These are phyloP conservation scores for Calonectria naviculata DNA, from an alignment of 2,329 filamentous ascomycete species.

Conservation along the genomic window DNA sequence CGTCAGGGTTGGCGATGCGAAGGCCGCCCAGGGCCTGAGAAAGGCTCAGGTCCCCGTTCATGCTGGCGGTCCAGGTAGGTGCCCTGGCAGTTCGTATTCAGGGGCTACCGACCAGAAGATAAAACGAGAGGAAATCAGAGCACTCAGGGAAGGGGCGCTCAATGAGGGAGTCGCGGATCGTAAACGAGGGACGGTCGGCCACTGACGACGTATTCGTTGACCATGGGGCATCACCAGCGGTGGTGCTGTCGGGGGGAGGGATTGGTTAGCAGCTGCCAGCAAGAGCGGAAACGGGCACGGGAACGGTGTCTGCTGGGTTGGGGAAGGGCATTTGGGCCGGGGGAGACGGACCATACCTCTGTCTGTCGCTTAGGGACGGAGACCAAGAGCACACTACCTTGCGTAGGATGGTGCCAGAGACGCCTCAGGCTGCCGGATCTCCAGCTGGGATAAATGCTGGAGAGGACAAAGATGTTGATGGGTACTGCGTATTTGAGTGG, in stretches of 20 bases:
- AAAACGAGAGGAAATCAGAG: background rate
- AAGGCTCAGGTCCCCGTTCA: constrained; percentile 94
- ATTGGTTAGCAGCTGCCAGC: constrained; percentile 26
- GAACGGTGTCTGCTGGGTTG: constrained; percentile 6
- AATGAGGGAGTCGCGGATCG: constrained; percentile 33
- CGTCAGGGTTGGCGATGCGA: constrained; percentile 96
- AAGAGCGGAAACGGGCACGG: constrained; percentile 3
- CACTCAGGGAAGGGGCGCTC: constrained; percentile 32
- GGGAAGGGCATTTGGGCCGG: background rate
- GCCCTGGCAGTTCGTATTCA: constrained; percentile 37
- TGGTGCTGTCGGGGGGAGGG: constrained; percentile 26
- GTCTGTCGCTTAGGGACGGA: background rate
- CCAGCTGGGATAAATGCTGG: constrained; percentile 19
- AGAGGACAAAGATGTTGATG: constrained; percentile 11
- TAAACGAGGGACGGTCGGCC: constrained; percentile 39
- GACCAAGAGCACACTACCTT: constrained; percentile 1
- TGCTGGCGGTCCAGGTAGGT: constrained; percentile 54
- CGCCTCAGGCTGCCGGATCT: constrained; percentile 20
- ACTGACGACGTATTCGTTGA: constrained; percentile 34
- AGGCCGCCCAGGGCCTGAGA: constrained; percentile 93
- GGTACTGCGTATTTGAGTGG: constrained; percentile 11
- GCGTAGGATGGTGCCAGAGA: background rate
- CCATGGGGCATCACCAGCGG: constrained; percentile 39
- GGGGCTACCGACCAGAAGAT: constrained; percentile 30
- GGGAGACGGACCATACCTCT: constrained; percentile 12